Conservation (phyloP, 2,329 filamentous ascomycete genomes). For the Penicillium sp. region DNA sequence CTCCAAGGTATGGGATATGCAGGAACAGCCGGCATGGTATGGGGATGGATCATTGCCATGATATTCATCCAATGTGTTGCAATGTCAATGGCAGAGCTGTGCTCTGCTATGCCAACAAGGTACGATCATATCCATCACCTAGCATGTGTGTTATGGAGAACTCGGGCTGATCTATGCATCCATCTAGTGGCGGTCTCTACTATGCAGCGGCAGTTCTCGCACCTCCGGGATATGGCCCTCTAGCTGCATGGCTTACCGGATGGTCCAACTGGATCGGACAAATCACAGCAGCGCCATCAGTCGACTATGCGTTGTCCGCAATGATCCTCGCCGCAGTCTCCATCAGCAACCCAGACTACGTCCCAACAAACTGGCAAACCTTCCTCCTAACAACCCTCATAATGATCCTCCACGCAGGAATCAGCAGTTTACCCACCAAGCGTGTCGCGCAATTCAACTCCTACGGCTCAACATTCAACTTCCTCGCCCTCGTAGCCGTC, state of each 20-base stretch:
- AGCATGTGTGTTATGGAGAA: not conserved
- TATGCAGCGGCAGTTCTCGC: slow-evolving; percentile 75
- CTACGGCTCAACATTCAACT: slow-evolving; percentile 71
- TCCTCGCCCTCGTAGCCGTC: slow-evolving; percentile 67
- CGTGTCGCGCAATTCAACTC: slow-evolving; percentile 74
- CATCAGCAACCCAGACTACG: slow-evolving; percentile 69
- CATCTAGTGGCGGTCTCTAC: slow-evolving; percentile 66
- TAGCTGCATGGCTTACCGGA: slow-evolving; percentile 70
- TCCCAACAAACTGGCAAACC: slow-evolving; percentile 67
- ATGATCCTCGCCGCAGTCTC: slow-evolving; percentile 74
- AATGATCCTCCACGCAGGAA: slow-evolving; percentile 68
- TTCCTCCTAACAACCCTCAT: slow-evolving; percentile 70
- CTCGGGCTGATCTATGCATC: not conserved
- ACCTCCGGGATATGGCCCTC: slow-evolving; percentile 66
- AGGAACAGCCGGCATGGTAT: slow-evolving; percentile 68
- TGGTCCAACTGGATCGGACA: slow-evolving; percentile 74
- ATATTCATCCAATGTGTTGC: slow-evolving; percentile 73
- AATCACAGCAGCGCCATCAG: slow-evolving; percentile 67
- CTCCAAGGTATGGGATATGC: slow-evolving; percentile 56
- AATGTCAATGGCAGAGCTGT: slow-evolving; percentile 71
- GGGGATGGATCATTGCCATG: slow-evolving; percentile 77
- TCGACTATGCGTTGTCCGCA: slow-evolving; percentile 67
- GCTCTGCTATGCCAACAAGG: slow-evolving; percentile 73
- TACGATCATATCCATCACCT: slow-evolving; percentile 23
- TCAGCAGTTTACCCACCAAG: slow-evolving; percentile 72